Conservation (phyloP, 1,139 yeast species). For the Suhomyces panamericanus region DNA sequence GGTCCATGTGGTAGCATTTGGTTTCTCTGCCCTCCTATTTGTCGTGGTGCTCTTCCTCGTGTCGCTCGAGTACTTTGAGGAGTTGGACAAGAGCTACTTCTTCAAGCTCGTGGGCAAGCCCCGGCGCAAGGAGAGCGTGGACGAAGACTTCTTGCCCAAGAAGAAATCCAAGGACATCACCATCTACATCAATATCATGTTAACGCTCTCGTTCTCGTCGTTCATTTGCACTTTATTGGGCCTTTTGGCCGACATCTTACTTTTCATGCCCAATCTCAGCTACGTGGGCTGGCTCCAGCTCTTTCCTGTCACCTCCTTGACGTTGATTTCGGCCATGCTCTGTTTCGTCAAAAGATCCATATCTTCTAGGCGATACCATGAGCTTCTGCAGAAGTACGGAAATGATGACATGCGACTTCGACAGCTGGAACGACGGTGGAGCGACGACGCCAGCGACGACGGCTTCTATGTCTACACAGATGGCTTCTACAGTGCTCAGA, state of each 20-base stretch:
- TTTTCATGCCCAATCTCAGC: slow-evolving; percentile 42
- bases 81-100: slow-evolving; percentile 7
- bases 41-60: slow-evolving; percentile 19
- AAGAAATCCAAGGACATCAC: slow-evolving; percentile 24
- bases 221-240: slow-evolving; percentile 43
- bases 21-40: slow-evolving; percentile 31
- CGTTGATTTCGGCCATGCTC: slow-evolving; percentile 37
- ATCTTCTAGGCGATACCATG: slow-evolving; percentile 38
- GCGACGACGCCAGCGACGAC: slow-evolving; percentile 44
- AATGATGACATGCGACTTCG: slow-evolving; percentile 43
- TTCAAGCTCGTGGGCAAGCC: slow-evolving; percentile 7
- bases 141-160: slow-evolving; percentile 4
- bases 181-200: slow-evolving; percentile 35
- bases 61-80: slow-evolving; percentile 13
- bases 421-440: slow-evolving; percentile 22
- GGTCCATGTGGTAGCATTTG: slow-evolving; percentile 47
- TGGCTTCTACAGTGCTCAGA: slow-evolving; percentile 38
- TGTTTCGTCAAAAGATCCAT: slow-evolving; percentile 45
- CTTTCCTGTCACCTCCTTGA: slow-evolving; percentile 38
- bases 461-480: slow-evolving; percentile 48
- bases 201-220: slow-evolving; percentile 34
- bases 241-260: slow-evolving; percentile 41
- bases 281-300: slow-evolving; percentile 49
- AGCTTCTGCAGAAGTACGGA: slow-evolving; percentile 30
- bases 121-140: neutral